Conservation (phyloP, 2,329 filamentous ascomycete genomes). For the Aspergillus fumigatiaffinis region DNA sequence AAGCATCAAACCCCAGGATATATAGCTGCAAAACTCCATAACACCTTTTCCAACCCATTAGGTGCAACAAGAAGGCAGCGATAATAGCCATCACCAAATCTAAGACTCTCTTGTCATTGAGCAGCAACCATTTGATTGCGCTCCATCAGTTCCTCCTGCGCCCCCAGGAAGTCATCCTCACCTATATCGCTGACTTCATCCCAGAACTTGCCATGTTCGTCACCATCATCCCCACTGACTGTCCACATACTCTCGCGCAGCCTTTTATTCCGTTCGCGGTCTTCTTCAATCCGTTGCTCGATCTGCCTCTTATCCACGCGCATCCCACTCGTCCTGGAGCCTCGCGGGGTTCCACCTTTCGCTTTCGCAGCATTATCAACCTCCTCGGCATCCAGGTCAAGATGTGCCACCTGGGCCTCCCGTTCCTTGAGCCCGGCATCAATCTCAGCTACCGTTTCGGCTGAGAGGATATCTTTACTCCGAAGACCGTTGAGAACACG, state of each 20-base stretch:
- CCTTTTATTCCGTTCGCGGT: conserved; percentile 89
- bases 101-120: neutral
- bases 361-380: conserved; percentile 21
- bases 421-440: conserved; percentile 78
- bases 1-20: neutral
- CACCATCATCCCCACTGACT: conserved; percentile 60
- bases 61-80: neutral
- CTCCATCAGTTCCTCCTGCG: conserved; percentile 68
- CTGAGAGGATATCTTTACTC: conserved; percentile 67
- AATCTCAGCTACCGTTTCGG: conserved; percentile 72
- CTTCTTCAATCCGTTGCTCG: conserved; percentile 94
- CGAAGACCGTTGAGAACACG: conserved; percentile 72
- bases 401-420: conserved; percentile 61
- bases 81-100: neutral
- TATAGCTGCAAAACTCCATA: neutral
- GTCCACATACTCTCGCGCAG: conserved; percentile 92
- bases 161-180: conserved; percentile 77
- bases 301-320: conserved; percentile 80
- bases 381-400: conserved; percentile 39
- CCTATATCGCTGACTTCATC: conserved; percentile 82
- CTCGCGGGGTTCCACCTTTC: conserved; percentile 26
- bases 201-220: conserved; percentile 78
- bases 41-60: neutral
- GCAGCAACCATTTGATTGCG: conserved; percentile 43
- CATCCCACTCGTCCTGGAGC: conserved; percentile 36